Conservation (phyloP, 805 yeast species). For the Candida tallmaniae region DNA sequence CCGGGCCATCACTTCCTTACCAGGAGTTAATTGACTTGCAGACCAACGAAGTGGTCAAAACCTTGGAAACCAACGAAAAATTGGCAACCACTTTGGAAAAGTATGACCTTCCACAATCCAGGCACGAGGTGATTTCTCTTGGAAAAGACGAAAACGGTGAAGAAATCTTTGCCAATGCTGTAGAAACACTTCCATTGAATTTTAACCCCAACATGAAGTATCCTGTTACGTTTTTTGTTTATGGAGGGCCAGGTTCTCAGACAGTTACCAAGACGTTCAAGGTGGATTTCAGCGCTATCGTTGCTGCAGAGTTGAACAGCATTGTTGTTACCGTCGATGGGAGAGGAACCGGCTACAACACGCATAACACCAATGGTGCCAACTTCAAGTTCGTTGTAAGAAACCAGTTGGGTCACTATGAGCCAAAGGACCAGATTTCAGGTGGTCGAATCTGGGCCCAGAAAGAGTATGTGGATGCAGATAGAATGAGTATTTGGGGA, state of each 20-base stretch:
- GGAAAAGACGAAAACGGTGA: conserved; percentile 46
- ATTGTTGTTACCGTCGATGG: conserved; percentile 95
- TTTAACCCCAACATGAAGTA: conserved; percentile 63
- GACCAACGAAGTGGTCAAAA: conserved; percentile 28
- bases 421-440: conserved; percentile 79
- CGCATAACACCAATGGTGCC: conserved; percentile 46
- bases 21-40: conserved; percentile 59
- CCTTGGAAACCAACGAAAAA: conserved; percentile 44
- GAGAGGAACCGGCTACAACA: conserved; percentile 91
- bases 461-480: conserved; percentile 56
- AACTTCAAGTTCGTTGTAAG: conserved; percentile 72
- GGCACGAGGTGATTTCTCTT: conserved; percentile 50
- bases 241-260: conserved; percentile 96
- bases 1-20: conserved; percentile 77
- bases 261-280: conserved; percentile 60
- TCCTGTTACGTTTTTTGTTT: conserved; percentile 84
- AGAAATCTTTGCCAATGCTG: conserved; percentile 52
- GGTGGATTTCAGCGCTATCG: conserved; percentile 64
- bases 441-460: conserved; percentile 73
- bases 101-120: conserved; percentile 55
- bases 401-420: conserved; percentile 76
- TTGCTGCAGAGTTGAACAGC: conserved; percentile 73
- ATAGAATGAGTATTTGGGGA: conserved; percentile 86
- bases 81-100: conserved; percentile 33
- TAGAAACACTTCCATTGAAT: conserved; percentile 72